phyloP scores from a whole-genome alignment of 2,329 filamentous ascomycete genomes.

The Aspergillus sp. region DNA sequence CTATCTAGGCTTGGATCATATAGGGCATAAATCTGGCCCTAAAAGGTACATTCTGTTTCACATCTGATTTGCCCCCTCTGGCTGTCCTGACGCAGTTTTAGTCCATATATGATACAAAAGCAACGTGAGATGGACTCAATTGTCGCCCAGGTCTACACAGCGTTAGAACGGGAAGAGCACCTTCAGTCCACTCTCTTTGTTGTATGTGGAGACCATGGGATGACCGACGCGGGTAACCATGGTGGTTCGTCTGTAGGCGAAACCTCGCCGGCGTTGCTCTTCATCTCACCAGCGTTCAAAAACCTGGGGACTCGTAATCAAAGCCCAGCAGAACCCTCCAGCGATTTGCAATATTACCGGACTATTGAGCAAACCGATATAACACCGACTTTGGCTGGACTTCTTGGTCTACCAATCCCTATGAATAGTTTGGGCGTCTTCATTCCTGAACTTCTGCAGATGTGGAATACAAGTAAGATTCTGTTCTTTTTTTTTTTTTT shows the following conservation, averaged over 20 bases:
- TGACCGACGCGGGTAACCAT: conserved; percentile 98
- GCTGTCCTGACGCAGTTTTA: conserved; percentile 36
- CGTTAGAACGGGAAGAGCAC: conserved; percentile 69
- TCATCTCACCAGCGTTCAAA: conserved; percentile 81
- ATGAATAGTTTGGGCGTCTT: conserved; percentile 88
- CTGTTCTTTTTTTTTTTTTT: not conserved
- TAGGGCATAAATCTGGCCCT: conserved; percentile 93
- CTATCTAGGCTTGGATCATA: conserved; percentile 94
- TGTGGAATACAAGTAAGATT: conserved; percentile 67
- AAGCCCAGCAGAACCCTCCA: conserved; percentile 59
- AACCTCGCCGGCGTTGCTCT: conserved; percentile 88
- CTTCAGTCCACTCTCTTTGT: conserved; percentile 78
- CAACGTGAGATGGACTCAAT: conserved; percentile 91
- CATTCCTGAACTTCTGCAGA: conserved; percentile 72
- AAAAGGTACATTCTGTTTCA: conserved; percentile 56
- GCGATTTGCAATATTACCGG: conserved; percentile 80
- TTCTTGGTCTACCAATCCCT: conserved; percentile 84
- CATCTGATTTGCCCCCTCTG: not conserved
- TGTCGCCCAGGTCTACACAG: conserved; percentile 71
- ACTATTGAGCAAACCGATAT: conserved; percentile 93
- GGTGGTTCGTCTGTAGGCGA: conserved; percentile 91
- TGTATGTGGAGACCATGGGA: conserved; percentile 93
- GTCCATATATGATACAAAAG: conserved; percentile 88
- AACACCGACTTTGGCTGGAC: conserved; percentile 79
- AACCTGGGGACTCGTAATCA: conserved; percentile 46